Conservation (phyloP, 2,329 filamentous ascomycete genomes). For the Huntiella decipiens region DNA sequence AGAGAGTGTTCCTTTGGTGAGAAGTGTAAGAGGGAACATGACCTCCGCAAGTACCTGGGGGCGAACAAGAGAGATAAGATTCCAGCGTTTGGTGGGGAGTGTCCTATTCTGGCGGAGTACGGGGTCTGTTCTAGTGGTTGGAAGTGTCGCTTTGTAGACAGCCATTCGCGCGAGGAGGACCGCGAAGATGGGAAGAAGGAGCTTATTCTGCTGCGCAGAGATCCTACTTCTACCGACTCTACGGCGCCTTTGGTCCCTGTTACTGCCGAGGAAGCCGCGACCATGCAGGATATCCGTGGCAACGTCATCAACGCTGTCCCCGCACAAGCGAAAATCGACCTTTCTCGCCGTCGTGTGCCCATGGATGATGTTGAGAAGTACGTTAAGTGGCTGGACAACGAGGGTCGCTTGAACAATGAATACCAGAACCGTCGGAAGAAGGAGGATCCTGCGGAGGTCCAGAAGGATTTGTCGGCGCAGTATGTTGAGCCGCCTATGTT, state of each 20-base stretch:
- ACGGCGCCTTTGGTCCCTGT: slow-evolving; percentile 15
- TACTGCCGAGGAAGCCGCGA: slow-evolving; percentile 19
- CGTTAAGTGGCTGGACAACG: slow-evolving; percentile 56
- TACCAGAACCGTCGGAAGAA: slow-evolving; percentile 23
- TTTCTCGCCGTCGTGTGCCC: slow-evolving; percentile 52
- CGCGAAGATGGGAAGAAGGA: slow-evolving; percentile 67
- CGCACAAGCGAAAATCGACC: slow-evolving; percentile 49
- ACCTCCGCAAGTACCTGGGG: slow-evolving; percentile 67
- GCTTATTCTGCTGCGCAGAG: slow-evolving; percentile 40
- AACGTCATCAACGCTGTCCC: slow-evolving; percentile 61
- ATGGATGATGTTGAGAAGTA: slow-evolving; percentile 61
- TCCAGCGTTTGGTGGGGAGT: slow-evolving; percentile 54
- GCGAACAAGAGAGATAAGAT: slow-evolving; percentile 60
- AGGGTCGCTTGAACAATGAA: slow-evolving; percentile 24
- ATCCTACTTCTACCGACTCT: slow-evolving; percentile 13
- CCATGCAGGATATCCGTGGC: slow-evolving; percentile 33
- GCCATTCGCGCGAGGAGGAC: slow-evolving; percentile 67
- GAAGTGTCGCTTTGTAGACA: slow-evolving; percentile 82
- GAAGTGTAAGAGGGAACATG: slow-evolving; percentile 64
- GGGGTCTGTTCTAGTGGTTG: slow-evolving; percentile 71
- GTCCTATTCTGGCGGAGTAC: slow-evolving; percentile 59
- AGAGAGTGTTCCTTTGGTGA: slow-evolving; percentile 58
- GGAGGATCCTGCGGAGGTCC: slow-evolving; percentile 25
- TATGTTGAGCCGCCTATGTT: slow-evolving; percentile 76
- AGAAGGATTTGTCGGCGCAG: slow-evolving; percentile 54